Evolutionary conservation across 2,329 filamentous ascomycete genomes (phyloP).

Genomic region (Elsinoe australis): DNA sequence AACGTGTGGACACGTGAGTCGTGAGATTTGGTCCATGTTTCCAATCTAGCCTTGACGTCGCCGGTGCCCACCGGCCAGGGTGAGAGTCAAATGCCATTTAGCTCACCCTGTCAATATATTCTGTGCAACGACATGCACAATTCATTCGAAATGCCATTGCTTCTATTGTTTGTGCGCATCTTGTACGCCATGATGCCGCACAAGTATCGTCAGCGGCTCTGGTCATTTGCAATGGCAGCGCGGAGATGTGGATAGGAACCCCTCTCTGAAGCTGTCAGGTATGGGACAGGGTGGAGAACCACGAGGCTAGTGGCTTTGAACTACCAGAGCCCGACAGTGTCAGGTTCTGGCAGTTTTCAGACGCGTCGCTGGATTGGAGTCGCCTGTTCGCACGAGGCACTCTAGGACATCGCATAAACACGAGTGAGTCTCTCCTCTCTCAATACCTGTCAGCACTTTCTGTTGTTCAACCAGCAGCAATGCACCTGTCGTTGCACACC

Average conservation of each 20-base stretch:
- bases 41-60: conserved; percentile 8
- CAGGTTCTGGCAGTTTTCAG: too few relatives aligned
- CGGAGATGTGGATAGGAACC: conserved; percentile 4
- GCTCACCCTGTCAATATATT: too few relatives aligned
- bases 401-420: too few relatives aligned
- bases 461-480: too few relatives aligned
- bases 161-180: conserved; percentile 2
- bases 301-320: conserved; percentile 9
- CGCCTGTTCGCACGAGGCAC: too few relatives aligned
- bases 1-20: conserved; percentile 14
- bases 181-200: conserved; percentile 1
- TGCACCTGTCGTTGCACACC: background rate
- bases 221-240: background rate
- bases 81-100: conserved; percentile 7
- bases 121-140: too few relatives aligned
- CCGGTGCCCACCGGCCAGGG: background rate
- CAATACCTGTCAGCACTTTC: too few relatives aligned
- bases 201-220: conserved; percentile 1
- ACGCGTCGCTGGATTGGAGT: too few relatives aligned
- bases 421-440: too few relatives aligned
- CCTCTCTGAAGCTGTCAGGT: conserved; percentile 14
- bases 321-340: background rate
- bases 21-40: background rate
- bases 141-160: conserved; percentile 4
- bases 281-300: conserved; percentile 12